Evolutionary conservation across 345 rosid species (phyloP).

Genomic region (Linum trigynum): DNA sequence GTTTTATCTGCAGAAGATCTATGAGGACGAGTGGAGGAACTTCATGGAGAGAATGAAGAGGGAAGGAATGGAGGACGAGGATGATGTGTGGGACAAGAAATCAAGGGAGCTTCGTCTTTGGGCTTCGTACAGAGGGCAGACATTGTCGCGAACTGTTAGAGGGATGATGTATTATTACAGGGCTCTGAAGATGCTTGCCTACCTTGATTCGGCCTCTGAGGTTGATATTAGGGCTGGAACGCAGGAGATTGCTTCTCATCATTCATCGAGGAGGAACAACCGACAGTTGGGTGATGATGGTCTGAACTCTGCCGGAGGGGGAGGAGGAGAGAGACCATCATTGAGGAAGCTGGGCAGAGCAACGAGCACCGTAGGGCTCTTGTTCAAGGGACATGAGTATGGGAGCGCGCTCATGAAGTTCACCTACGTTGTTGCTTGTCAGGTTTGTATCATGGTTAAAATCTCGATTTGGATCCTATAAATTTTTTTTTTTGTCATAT

Average conservation of each 20-base stretch:
- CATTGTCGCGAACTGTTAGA: conserved; percentile 84
- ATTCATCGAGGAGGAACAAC: not conserved
- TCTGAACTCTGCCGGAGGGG: conserved; percentile 19
- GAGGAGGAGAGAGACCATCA: conserved; percentile 37
- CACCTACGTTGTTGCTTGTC: conserved; percentile 93
- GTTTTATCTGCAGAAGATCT: conserved; percentile 85
- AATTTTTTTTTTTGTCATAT: too few species aligned
- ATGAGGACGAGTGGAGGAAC: conserved; percentile 88
- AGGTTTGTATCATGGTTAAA: conserved; percentile 24
- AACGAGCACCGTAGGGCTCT: conserved; percentile 41
- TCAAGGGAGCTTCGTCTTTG: conserved; percentile 85
- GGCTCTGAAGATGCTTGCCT: conserved; percentile 89
- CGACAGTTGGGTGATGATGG: conserved; percentile 39
- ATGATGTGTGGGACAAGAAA: conserved; percentile 62
- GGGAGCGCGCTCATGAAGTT: conserved; percentile 89
- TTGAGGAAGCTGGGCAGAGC: conserved; percentile 53
- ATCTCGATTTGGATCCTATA: too few species aligned
- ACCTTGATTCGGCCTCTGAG: conserved; percentile 95
- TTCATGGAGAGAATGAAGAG: conserved; percentile 88
- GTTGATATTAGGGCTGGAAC: conserved; percentile 74
- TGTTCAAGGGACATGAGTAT: conserved; percentile 77
- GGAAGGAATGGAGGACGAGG: conserved; percentile 67
- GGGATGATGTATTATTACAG: conserved; percentile 99
- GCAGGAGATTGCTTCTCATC: conserved; percentile 55
- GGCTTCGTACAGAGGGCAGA: conserved; percentile 98